Conservation (phyloP, 352 stramenopile genomes). For the Globisporangium apiculatum region DNA sequence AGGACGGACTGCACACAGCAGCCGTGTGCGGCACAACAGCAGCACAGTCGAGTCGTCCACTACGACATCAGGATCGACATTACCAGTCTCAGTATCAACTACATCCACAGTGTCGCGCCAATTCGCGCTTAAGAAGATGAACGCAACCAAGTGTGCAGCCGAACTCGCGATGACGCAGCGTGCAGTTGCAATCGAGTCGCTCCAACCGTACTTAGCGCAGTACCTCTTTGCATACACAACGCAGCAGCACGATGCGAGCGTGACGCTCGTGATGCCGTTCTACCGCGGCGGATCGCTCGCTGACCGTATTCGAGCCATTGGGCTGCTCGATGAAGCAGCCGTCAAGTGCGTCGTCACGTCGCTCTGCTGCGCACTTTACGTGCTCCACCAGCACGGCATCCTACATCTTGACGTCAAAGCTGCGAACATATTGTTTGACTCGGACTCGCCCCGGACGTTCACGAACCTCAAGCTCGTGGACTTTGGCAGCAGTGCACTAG, state of each 20-base stretch:
- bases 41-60: no score
- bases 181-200: constrained; percentile 19
- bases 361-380: constrained; percentile 36
- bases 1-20: no score
- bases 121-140: constrained; percentile 50
- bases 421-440: constrained; percentile 59
- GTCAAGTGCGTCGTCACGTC: constrained; percentile 31
- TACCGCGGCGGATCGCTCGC: constrained; percentile 47
- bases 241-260: constrained; percentile 21
- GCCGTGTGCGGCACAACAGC: no score
- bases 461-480: constrained; percentile 59
- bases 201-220: constrained; percentile 37
- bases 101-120: neutral
- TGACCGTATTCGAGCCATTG: constrained; percentile 31
- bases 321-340: constrained; percentile 23
- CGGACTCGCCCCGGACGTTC: constrained; percentile 23
- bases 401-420: constrained; percentile 64
- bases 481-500: constrained; percentile 41
- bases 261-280: constrained; percentile 62
- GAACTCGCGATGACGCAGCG: constrained; percentile 44
- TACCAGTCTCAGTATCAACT: neutral
- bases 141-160: constrained; percentile 19
- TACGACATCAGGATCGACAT: no score
- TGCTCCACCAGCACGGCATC: constrained; percentile 44
- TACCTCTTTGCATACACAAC: constrained; percentile 65